Evolutionary conservation across 2,329 filamentous ascomycete species (phyloP).

Genomic region (Paradendryphiella salina): DNA sequence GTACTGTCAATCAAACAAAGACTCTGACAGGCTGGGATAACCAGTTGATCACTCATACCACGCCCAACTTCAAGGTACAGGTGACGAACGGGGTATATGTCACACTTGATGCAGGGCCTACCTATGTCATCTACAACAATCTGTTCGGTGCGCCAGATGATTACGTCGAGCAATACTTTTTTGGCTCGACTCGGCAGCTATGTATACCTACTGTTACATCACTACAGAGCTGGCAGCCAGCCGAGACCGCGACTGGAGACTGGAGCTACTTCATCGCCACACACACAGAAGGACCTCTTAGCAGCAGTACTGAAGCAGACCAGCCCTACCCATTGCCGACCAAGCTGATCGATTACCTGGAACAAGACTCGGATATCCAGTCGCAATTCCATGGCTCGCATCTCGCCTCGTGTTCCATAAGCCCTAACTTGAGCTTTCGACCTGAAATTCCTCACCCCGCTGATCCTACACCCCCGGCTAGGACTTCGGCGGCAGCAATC

Average conservation of each 20-base stretch:
- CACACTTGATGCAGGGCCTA: conserved; percentile 31
- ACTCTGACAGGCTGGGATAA: conserved; percentile 20
- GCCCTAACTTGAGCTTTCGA: neutral
- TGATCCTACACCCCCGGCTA: neutral
- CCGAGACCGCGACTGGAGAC: conserved; percentile 20
- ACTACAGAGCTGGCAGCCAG: conserved; percentile 25
- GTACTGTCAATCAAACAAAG: conserved; percentile 35
- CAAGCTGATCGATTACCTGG: conserved; percentile 29
- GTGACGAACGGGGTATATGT: conserved; percentile 21
- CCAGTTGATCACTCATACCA: conserved; percentile 25
- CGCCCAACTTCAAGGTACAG: conserved; percentile 28
- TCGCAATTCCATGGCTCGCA: conserved; percentile 32
- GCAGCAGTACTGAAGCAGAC: neutral
- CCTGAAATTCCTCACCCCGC: neutral
- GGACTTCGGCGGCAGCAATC: neutral
- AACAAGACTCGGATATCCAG: conserved; percentile 23
- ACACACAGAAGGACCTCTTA: conserved; percentile 7
- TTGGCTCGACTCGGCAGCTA: neutral
- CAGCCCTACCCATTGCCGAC: conserved; percentile 26
- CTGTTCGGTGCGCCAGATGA: conserved; percentile 31
- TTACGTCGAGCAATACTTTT: conserved; percentile 5
- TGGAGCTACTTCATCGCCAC: conserved; percentile 37
- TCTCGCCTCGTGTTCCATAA: conserved; percentile 34
- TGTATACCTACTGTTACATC: conserved; percentile 15
- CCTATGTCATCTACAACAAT: conserved; percentile 38